Evolutionary conservation across 306 rosid species (phyloP), one percentile per base, ranked within the genome.

Genomic region (Carpinus viminea): DNA sequence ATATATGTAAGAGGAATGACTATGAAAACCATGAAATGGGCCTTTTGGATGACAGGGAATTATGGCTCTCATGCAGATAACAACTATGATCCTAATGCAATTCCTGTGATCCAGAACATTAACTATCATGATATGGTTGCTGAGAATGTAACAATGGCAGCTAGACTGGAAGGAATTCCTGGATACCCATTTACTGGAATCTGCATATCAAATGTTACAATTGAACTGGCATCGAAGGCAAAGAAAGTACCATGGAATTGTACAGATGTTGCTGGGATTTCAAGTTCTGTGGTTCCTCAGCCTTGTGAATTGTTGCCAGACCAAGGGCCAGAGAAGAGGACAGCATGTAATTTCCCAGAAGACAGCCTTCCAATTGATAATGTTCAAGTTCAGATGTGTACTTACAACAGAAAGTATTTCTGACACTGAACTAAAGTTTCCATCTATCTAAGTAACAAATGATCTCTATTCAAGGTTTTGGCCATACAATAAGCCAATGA

Each of bases 1-100:
- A 87, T 92, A 18, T 90, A 84, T 57, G 97, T 92, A 0, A 80
- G 85, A 73, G 59, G 84, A 71, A 83, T 92, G 91, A 89, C 80
- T 1, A 53, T 89, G 90, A 77, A 89, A 12, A 92, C 93, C 26
- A 90, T 92, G 97, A 92, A 92, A 81, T 92, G 91, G 91, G 97
- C 77, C 5, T 92, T 90, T 77, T 89, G 92, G 95, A 92, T 90
- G 81, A 90, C 95, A 10, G 95, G 97, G 21, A 81, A 87, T 50
- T 92, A 92, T 61, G 93, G 95, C 7, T 92, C 93, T 15, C 95
- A 92, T 76, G 89, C 95, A 41, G 97, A 89, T 81, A 53, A 70
- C 2, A 77, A 83, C 36, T 92, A 87, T 71, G 90, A 92, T 60
- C 95, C 86, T 0, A 84, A 89, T 12, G 97, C 97, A 0, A 80